Percentiles rank a stretch among this genome's conserved stretches.
Conservation (phyloP, 805 yeast species). For the Scheffersomyces stipitis region DNA sequence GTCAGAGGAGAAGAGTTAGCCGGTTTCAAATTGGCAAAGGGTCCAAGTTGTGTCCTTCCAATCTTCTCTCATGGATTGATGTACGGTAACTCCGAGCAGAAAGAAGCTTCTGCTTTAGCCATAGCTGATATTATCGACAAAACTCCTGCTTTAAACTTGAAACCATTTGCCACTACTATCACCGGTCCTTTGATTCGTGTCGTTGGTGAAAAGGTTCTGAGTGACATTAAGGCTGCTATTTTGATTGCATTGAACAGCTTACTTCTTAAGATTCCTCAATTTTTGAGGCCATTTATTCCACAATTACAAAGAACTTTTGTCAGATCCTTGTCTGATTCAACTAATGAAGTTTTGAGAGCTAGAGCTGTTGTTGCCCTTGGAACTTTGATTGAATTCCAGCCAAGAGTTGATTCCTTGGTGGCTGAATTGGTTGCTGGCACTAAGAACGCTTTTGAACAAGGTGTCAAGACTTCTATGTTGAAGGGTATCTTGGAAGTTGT, state of each 20-base stretch:
- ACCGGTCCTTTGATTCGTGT: conserved; percentile 98
- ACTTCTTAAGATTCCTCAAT: conserved; percentile 81
- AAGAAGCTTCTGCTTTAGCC: conserved; percentile 84
- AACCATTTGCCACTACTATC: conserved; percentile 86
- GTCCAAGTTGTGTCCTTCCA: conserved; percentile 87
- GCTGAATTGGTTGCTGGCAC: conserved; percentile 80
- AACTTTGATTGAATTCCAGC: conserved; percentile 81
- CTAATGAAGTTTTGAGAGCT: conserved; percentile 68
- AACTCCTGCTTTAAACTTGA: conserved; percentile 79
- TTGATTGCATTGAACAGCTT: conserved; percentile 77
- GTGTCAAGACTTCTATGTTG: conserved; percentile 82
- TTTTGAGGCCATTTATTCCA: conserved; percentile 92
- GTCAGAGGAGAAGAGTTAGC: conserved; percentile 62
- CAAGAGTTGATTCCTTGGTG: conserved; percentile 90
- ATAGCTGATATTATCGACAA: conserved; percentile 84
- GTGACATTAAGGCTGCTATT: conserved; percentile 94
- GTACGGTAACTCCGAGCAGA: conserved; percentile 84
- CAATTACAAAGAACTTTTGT: conserved; percentile 97
- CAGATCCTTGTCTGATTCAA: conserved; percentile 78
- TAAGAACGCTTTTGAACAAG: conserved; percentile 59
- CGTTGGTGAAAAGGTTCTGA: conserved; percentile 89
- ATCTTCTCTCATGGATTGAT: conserved; percentile 91
- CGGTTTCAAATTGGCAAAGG: conserved; percentile 74
- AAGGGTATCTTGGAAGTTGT: conserved; percentile 84
- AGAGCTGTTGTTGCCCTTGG: conserved; percentile 92